Conservation (phyloP, 257 asterid genomes). For the Asclepias syriaca region DNA sequence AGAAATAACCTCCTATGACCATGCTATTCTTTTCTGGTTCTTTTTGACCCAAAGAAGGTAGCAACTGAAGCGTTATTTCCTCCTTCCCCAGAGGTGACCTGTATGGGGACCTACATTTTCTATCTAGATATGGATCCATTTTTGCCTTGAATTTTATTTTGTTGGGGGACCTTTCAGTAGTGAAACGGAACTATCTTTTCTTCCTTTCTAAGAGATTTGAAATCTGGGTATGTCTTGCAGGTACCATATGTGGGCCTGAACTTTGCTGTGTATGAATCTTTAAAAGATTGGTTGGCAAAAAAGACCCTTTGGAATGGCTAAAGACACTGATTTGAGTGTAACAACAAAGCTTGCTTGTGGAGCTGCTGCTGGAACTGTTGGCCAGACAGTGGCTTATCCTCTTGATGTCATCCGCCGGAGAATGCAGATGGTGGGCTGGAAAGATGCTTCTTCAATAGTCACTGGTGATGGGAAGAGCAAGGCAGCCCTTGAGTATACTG, state of each 20-base stretch:
- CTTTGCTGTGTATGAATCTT: conserved; percentile 91
- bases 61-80: background rate
- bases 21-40: background rate
- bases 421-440: conserved; percentile 99
- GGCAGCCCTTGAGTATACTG: conserved; percentile 60
- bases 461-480: conserved; percentile 70
- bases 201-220: background rate
- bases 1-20: background rate
- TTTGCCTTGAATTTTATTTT: background rate
- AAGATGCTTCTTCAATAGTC: conserved; percentile 61
- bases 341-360: conserved; percentile 85
- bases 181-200: background rate
- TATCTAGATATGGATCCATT: background rate
- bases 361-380: conserved; percentile 89
- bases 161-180: background rate
- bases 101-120: background rate
- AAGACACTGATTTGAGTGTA: conserved; percentile 71
- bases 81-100: background rate
- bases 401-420: conserved; percentile 92
- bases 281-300: conserved; percentile 73
- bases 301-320: conserved; percentile 56
- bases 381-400: conserved; percentile 93
- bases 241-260: conserved; percentile 94
- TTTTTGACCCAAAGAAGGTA: background rate
- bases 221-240: conserved; percentile 29